Evolutionary conservation across 495 filamentous ascomycete genomes (phyloP).

Genomic region (Trichoderma parareesei): DNA sequence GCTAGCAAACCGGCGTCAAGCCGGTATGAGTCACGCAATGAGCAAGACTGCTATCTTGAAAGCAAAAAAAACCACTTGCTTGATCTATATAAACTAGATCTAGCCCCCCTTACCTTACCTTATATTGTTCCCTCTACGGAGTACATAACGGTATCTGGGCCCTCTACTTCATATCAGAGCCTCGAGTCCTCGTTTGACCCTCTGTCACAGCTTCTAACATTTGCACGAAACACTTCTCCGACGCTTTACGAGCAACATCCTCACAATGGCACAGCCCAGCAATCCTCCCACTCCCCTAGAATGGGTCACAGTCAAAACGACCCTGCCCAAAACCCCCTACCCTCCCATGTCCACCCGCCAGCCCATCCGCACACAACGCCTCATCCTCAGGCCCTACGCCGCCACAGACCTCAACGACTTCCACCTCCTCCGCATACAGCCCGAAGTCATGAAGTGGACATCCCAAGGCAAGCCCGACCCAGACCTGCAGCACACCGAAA

Average conservation of each 20-base stretch:
- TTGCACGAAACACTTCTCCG: background rate
- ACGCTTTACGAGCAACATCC: background rate
- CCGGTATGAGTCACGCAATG: background rate
- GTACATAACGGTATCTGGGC: no score
- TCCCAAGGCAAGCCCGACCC: conserved; percentile 26
- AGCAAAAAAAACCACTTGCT: background rate
- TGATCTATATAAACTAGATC: background rate
- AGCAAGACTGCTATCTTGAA: background rate
- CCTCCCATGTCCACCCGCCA: conserved; percentile 21
- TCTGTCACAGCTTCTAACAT: background rate
- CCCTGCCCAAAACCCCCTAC: conserved; percentile 24
- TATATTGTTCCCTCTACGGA: background rate
- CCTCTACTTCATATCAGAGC: no score
- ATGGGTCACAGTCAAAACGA: conserved; percentile 26
- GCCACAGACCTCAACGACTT: conserved; percentile 32
- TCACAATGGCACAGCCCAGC: conserved; percentile 2
- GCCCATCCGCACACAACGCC: conserved; percentile 32
- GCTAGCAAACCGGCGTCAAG: background rate
- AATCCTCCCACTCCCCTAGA: background rate
- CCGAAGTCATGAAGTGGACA: conserved; percentile 44
- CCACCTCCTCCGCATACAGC: conserved; percentile 35
- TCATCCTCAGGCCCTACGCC: conserved; percentile 33
- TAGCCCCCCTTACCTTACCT: background rate
- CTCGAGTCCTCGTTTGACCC: background rate
- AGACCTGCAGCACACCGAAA: conserved; percentile 26